These are phyloP conservation scores for Rosa rugosa DNA, from an alignment of 306 rosid species.

Conservation along the genomic window DNA sequence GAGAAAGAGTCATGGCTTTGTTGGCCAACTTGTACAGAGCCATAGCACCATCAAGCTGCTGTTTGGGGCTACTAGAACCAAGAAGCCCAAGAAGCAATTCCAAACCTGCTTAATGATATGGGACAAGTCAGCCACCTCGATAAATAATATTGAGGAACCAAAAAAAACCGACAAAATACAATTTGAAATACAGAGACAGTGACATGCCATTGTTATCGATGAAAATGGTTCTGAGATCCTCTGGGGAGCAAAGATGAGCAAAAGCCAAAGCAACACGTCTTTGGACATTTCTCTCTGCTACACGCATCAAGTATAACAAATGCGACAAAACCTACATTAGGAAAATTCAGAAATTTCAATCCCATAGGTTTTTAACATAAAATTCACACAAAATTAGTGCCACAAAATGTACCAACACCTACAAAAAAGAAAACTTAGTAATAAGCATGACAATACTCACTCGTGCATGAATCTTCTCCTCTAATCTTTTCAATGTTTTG, in stretches of 20 bases:
- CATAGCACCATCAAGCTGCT: slow-evolving; percentile 92
- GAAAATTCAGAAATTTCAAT: slow-evolving; percentile 34
- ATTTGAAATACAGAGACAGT: slow-evolving; percentile 20
- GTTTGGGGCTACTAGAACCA: slow-evolving; percentile 63
- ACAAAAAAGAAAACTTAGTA: slow-evolving; percentile 5
- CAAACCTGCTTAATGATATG: slow-evolving; percentile 57
- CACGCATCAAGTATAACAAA: slow-evolving; percentile 86
- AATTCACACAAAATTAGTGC: not conserved
- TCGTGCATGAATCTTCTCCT: slow-evolving; percentile 91
- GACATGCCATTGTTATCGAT: slow-evolving; percentile 71
- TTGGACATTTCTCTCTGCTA: slow-evolving; percentile 74
- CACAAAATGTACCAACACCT: not conserved
- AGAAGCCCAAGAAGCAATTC: slow-evolving; percentile 92
- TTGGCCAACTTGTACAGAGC: slow-evolving; percentile 85
- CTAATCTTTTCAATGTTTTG: slow-evolving; percentile 96
- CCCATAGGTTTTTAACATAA: slow-evolving; percentile 18
- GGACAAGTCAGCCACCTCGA: slow-evolving; percentile 25
- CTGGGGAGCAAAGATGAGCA: slow-evolving; percentile 92
- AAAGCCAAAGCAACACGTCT: slow-evolving; percentile 90
- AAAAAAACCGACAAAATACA: slow-evolving; percentile 14
- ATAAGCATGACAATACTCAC: slow-evolving; percentile 51
- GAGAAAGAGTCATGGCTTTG: slow-evolving; percentile 75
- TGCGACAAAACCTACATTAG: slow-evolving; percentile 75
- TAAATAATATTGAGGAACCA: not conserved
- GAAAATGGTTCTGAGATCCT: slow-evolving; percentile 75